These are phyloP conservation scores for Boletales sp. DNA, from an alignment of 768 basidiomycete genomes.

Conservation along the genomic window DNA sequence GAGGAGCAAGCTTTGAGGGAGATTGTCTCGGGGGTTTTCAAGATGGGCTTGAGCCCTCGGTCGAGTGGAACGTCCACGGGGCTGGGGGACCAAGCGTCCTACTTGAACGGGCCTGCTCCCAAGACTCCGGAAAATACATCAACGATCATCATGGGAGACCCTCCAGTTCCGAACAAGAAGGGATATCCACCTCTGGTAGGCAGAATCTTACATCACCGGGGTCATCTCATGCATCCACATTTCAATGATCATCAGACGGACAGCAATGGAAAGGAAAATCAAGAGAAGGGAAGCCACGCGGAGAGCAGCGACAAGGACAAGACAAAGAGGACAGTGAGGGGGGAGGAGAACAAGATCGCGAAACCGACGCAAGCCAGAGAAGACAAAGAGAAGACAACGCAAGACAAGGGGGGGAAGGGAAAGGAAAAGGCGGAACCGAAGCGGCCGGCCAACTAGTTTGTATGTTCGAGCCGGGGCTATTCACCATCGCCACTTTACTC, in stretches of 20 bases:
- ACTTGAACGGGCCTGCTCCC: background rate
- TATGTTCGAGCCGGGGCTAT: conserved; percentile 5
- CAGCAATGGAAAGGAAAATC: background rate
- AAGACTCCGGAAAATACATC: background rate
- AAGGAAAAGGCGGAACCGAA: background rate
- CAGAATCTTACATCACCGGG: background rate
- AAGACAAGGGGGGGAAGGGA: background rate
- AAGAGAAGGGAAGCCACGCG: background rate
- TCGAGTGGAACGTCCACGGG: conserved; percentile 14
- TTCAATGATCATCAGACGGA: background rate
- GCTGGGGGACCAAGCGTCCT: conserved; percentile 14
- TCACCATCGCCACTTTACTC: background rate
- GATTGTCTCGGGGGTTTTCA: conserved; percentile 34
- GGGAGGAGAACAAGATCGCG: background rate
- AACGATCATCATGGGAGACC: conserved; percentile 4
- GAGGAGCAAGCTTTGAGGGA: conserved; percentile 27
- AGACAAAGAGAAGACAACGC: background rate
- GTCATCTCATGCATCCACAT: background rate
- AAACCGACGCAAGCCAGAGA: background rate
- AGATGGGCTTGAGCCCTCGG: conserved; percentile 14
- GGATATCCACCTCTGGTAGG: conserved; percentile 5
- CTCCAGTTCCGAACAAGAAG: conserved; percentile 11
- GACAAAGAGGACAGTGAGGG: background rate
- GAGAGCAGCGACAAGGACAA: conserved; percentile 1
- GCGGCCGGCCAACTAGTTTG: background rate